Evolutionary conservation across 805 yeast species (phyloP), one percentile per base, ranked within the genome.

Genomic region (Candida broadrunensis): DNA sequence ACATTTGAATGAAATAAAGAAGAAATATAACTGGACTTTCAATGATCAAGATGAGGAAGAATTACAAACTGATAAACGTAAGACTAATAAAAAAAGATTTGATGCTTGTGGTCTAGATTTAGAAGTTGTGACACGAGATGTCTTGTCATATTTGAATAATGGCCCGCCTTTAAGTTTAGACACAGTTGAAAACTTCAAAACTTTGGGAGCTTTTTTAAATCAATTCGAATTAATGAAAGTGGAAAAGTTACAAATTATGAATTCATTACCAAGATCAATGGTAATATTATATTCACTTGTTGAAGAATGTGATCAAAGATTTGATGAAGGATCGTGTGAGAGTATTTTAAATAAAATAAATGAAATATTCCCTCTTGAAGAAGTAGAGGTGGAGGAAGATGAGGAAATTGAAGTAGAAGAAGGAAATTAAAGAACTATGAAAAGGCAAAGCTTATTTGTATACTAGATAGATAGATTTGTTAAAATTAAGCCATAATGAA

Each of bases 281-380:
- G 97, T 90, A 11, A 83, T 79, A 27, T 69, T 91, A 38, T 88
- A 81, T 57, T 74, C 93, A 0, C 66, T 91, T 21, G 80, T 91
- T 1, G 99, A 91, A 56, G 98, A 93, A 56, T 91, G 96, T 61
- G 99, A 91, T 50, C 81, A 79, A 46, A 72, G 99, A 51, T 84
- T 89, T 52, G 64, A 67, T n/a, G 87, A 85, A 44, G 84, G 78
- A 1, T 73, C 81, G 44, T 72, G 86, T 36, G 76, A 80, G 35
- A 65, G 68, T 3, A 75, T 91, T 2, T 47, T 91, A 23, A 75
- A 65, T 4, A 72, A 81, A 37, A 70, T 88, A 15, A 53, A 63
- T n/a, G 70, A 70, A 30, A 65, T 75, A 41, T 77, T 80, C 56
- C 87, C 85, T 2, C 53, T 67, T 9, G 62, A 51, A 11, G 67